Base-by-base conservation (phyloP, 2,329 filamentous ascomycete species). In the Blastomyces gilchristii region DNA sequence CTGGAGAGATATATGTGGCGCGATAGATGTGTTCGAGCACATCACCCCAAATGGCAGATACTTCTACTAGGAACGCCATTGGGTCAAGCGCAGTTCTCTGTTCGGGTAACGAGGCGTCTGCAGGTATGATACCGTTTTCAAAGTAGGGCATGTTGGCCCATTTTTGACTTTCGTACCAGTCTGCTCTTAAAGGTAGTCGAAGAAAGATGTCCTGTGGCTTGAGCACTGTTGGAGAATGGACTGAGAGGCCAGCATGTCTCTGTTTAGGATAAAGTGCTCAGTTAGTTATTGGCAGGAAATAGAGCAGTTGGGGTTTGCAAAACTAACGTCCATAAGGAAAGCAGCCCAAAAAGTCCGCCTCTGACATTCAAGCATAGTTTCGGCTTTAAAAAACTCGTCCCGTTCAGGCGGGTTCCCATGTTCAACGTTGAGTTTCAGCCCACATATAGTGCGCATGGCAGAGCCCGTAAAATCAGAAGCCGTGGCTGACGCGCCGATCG, bases 271-370 rank as follows among this genome's bases (percentile, higher is more conserved):
- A 57, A 22, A 18, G 25, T 16, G 7, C 9, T 49, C 11, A 28
- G 39, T 47, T 49, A 47, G 58, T 1, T n/a, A 49, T 14, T 28
- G 41, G 12, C 0, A 25, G 5, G n/a, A 34, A 47, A 9, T 59
- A 25, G 8, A n/a, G 18, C 14, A 49, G 4, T 34, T 14, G 11
- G 25, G 59, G 7, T 54, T 37, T 34, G 37, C 60, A 45, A 39
- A 67, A 76, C 80, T 77, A 73, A 82, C 80, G 74, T 91, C 88
- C 72, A 89, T 81, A 68, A 90, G 76, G 67, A 87, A 89, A 60
- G 85, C 82, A 37, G 85, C 83, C 87, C 87, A 91, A 69, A 90
- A 87, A 0, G 87, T 90, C 63, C 88, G 80, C 66, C 87, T 81
- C 64, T 85, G 81, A 68, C 86, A 87, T 73, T 91, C 88, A 31